These are phyloP conservation scores for Salvia sclarea DNA, from an alignment of 305 asterid species.

Conservation along the genomic window DNA sequence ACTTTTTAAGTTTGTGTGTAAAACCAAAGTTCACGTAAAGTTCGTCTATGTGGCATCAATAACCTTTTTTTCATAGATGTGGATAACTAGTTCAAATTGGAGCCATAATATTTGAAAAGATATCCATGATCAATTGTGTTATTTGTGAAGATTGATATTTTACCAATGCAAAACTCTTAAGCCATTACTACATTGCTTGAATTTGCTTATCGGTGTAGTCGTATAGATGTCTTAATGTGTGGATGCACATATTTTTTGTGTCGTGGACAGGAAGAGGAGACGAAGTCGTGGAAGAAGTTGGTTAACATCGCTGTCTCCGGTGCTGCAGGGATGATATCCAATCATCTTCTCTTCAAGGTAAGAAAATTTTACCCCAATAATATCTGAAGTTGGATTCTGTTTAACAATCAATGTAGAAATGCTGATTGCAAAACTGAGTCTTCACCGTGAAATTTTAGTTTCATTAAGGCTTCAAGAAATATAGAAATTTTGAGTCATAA, in stretches of 20 bases:
- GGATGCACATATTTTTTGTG: background rate
- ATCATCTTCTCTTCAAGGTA: conserved; percentile 95
- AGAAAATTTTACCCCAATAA: conserved; percentile 13
- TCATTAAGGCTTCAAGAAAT: background rate
- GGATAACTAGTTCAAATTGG: no score
- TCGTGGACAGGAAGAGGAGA: conserved; percentile 79
- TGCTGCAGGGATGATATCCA: conserved; percentile 98
- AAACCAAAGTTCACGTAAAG: no score
- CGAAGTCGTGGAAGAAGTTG: conserved; percentile 86
- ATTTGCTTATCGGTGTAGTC: background rate
- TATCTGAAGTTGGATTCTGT: background rate
- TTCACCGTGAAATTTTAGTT: background rate
- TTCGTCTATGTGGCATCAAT: no score
- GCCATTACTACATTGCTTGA: background rate
- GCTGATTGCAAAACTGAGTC: background rate
- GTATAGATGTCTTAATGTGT: background rate
- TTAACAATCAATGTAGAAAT: background rate
- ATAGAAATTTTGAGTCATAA: background rate
- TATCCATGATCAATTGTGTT: background rate
- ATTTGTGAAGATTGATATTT: background rate
- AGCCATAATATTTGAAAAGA: background rate
- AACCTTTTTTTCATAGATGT: no score
- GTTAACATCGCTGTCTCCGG: conserved; percentile 89
- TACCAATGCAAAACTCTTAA: background rate
- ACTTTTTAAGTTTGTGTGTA: no score